Evolutionary conservation across 1,139 yeast genomes (phyloP).

Genomic region (Candida dubliniensis): DNA sequence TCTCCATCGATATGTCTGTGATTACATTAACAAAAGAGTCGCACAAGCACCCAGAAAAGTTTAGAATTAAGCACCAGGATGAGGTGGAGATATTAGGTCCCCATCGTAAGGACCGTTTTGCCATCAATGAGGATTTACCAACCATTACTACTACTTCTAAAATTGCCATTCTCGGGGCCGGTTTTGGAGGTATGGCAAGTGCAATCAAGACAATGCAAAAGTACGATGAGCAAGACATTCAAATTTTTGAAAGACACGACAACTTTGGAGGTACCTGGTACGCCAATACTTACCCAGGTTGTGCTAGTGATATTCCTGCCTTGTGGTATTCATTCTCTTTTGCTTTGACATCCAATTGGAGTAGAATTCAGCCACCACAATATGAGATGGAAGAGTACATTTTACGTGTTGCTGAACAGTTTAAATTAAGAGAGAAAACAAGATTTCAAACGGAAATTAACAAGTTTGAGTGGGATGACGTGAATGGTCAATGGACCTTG

Average conservation of each 20-base stretch:
- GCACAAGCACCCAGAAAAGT: conserved; percentile 33
- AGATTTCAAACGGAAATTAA: conserved; percentile 32
- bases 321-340: conserved; percentile 46
- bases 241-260: conserved; percentile 44
- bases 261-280: conserved; percentile 58
- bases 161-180: conserved; percentile 48
- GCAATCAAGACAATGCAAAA: conserved; percentile 32
- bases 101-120: conserved; percentile 7
- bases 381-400: conserved; percentile 50
- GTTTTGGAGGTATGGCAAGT: conserved; percentile 46
- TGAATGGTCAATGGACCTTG: conserved; percentile 37
- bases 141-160: conserved; percentile 25
- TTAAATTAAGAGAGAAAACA: conserved; percentile 31
- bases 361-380: conserved; percentile 48
- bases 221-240: conserved; percentile 34
- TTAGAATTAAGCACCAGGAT: conserved; percentile 30
- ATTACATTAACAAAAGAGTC: conserved; percentile 31
- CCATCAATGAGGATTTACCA: conserved; percentile 21
- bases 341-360: conserved; percentile 46
- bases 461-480: conserved; percentile 31
- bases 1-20: conserved; percentile 19
- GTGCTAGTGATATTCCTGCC: conserved; percentile 54
- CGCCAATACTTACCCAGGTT: conserved; percentile 55
- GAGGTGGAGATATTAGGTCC: conserved; percentile 30
- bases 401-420: conserved; percentile 36